Evolutionary conservation across 805 yeast genomes (phyloP), one percentile per base, ranked within the genome.

Genomic region (Ogataea corticis): DNA sequence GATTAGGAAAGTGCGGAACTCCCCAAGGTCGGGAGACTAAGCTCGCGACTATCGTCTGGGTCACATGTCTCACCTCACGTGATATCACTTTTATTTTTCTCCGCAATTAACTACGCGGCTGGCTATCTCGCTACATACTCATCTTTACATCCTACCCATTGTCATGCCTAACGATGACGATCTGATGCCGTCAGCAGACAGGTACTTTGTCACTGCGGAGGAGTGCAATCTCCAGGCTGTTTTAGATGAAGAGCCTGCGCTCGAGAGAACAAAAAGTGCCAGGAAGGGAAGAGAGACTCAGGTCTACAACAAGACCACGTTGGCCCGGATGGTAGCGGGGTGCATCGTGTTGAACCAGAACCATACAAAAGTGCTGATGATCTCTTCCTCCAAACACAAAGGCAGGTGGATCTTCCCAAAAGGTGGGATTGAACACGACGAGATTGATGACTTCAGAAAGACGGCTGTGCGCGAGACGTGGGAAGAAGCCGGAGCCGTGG

Each of bases 401-500:
- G 77, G 80, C 46, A 75, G 75, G 54, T 92, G 96, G 96, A 87
- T 94, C 7, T 65, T 94, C 3, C 99, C 99, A 4, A 94, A 94
- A 63, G 99, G 99, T 28, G 99, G 99, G 1, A 82, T 91, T 32
- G 99, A 94, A 66, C 62, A 62, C 23, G 99, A 94, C 64, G 99
- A 88, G 65, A 66, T 69, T 3, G 75, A 59, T 16, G 65, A 71
- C 54, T 69, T 58, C 50, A 50, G 58, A 13, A 42, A 67, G 3
- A 69, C 87, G 4, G 97, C 97, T 0, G 70, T 76, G 14, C 73
- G 99, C 48, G 99, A 94, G 62, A 87, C 96, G 0, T 94, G 99
- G 99, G 99, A 94, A 65, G 99, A 94, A 67, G 94, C 96, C 0
- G 99, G 99, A 0, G 87, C 87, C 18, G 77, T 76, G 29, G 96